These are phyloP conservation scores for Mollisiaceae sp. DNA, from an alignment of 2,329 filamentous ascomycete genomes.

Conservation along the genomic window DNA sequence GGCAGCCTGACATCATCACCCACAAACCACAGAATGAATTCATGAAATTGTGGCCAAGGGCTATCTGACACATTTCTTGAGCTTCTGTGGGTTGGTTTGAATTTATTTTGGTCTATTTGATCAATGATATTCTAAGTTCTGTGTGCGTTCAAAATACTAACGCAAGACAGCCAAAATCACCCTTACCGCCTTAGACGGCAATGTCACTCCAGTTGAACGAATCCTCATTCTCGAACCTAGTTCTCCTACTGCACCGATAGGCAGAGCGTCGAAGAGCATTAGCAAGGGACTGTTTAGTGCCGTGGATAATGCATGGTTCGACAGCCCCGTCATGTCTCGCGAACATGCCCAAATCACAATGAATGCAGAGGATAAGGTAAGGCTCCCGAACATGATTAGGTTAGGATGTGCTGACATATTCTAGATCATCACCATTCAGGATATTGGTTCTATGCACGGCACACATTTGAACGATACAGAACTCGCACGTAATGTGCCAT, in stretches of 20 bases:
- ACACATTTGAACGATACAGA: conserved; percentile 58
- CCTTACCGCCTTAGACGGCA: conserved; percentile 32
- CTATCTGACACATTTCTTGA: not conserved
- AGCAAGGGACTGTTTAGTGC: conserved; percentile 51
- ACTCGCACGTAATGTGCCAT: conserved; percentile 42
- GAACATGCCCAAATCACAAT: conserved; percentile 63
- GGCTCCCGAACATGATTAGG: conserved; percentile 21
- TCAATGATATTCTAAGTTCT: not conserved
- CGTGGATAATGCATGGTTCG: conserved; percentile 67
- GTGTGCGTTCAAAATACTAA: not conserved
- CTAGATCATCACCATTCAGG: conserved; percentile 53
- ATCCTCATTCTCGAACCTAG: conserved; percentile 33
- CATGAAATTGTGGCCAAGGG: not conserved
- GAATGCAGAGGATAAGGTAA: conserved; percentile 52
- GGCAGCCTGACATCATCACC: conserved; percentile 4
- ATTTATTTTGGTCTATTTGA: not conserved
- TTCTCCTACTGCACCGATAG: conserved; percentile 41
- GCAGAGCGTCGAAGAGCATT: conserved; percentile 52
- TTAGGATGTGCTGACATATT: conserved; percentile 29
- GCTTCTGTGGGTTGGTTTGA: not conserved
- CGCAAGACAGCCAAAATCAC: conserved; percentile 32
- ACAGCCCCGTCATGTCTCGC: conserved; percentile 74
- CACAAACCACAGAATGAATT: not conserved
- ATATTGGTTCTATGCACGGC: conserved; percentile 66
- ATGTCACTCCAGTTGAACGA: conserved; percentile 33